These are phyloP conservation scores for Physocladia obscura DNA, from an alignment of 192 early-diverging fungal species.

Conservation along the genomic window DNA sequence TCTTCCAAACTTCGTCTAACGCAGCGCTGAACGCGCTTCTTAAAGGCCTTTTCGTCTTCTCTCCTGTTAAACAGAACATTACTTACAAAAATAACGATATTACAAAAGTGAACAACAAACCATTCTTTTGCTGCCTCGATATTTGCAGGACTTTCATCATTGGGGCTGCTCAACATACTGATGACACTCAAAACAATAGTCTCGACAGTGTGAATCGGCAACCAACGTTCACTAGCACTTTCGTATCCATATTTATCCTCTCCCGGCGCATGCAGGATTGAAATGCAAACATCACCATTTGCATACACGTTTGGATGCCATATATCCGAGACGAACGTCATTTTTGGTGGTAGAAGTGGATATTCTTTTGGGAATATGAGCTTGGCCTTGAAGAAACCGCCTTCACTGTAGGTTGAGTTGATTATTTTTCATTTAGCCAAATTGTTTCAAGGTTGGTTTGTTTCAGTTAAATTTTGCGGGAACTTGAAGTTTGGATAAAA, in stretches of 20 bases:
- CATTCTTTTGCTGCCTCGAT: conserved; percentile 81
- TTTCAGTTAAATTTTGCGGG: no score
- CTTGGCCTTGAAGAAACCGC: conserved; percentile 89
- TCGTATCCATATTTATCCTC: conserved; percentile 93
- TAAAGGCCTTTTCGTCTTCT: conserved; percentile 54
- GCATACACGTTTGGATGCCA: conserved; percentile 90
- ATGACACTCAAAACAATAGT: conserved; percentile 88
- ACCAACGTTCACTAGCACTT: conserved; percentile 85
- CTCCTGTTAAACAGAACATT: neutral
- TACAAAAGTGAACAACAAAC: conserved; percentile 2
- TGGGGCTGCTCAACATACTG: conserved; percentile 87
- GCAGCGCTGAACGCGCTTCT: conserved; percentile 69
- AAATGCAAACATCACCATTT: conserved; percentile 91
- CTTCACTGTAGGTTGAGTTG: conserved; percentile 61
- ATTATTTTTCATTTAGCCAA: neutral
- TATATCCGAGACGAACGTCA: conserved; percentile 82
- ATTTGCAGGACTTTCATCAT: conserved; percentile 94
- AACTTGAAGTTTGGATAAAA: no score
- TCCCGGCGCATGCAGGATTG: conserved; percentile 84
- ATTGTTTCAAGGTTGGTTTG: no score
- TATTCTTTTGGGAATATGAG: conserved; percentile 53
- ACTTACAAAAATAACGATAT: neutral
- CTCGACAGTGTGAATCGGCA: conserved; percentile 93
- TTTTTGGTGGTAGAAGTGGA: conserved; percentile 84
- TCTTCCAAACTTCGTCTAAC: conserved; percentile 53